Conservation (phyloP, 768 basidiomycete species). For the Amanita thiersii region DNA sequence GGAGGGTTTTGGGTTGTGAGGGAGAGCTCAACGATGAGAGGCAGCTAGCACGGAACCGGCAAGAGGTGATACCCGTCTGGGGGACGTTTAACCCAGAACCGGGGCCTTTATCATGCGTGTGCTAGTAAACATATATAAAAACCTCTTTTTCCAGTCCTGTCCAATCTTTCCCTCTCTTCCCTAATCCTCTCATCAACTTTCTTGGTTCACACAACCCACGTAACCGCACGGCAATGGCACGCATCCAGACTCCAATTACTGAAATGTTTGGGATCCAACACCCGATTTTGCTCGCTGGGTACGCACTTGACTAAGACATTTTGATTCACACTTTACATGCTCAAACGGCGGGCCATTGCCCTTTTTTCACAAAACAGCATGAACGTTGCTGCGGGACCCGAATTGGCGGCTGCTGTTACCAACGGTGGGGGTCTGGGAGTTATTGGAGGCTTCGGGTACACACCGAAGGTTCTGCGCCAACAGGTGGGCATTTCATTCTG, state of each 20-base stretch:
- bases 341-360: not conserved
- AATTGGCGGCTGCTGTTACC: constrained; percentile 88
- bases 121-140: too few relatives aligned
- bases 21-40: too few relatives aligned
- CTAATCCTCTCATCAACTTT: too few relatives aligned
- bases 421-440: constrained; percentile 93
- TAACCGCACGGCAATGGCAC: too few relatives aligned
- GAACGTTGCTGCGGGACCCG: constrained; percentile 48
- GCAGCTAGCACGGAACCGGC: not conserved
- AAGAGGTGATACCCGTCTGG: not conserved
- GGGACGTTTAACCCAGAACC: not conserved
- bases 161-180: not conserved
- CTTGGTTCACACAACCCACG: too few relatives aligned
- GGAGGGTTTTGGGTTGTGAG: too few relatives aligned
- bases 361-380: constrained; percentile 24
- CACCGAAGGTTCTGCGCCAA: constrained; percentile 69
- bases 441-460: constrained; percentile 85
- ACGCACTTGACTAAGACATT: constrained; percentile 9
- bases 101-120: too few relatives aligned
- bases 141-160: not conserved
- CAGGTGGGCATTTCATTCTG: constrained; percentile 45
- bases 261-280: constrained; percentile 85
- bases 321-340: not conserved
- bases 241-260: constrained; percentile 78
- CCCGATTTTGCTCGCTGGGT: constrained; percentile 80